phyloP scores from a whole-genome alignment of 2,329 filamentous ascomycete species.

The Stagonosporopsis cucurbitacearum region DNA sequence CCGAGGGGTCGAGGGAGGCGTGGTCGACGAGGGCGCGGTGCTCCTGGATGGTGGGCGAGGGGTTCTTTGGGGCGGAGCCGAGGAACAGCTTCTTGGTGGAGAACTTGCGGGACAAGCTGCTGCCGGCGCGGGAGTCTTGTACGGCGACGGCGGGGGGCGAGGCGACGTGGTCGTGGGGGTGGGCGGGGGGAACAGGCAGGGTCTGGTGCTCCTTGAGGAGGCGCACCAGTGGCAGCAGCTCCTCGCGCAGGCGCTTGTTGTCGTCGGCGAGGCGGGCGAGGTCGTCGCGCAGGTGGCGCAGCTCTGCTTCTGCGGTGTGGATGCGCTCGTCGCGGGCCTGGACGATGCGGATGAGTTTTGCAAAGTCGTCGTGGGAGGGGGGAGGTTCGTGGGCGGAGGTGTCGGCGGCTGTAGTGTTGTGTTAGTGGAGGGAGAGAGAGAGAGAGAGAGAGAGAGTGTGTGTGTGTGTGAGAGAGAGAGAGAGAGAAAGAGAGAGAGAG shows the following conservation, averaged over 20 bases:
- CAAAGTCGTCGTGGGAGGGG: conserved; percentile 92
- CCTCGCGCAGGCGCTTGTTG: conserved; percentile 85
- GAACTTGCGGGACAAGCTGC: conserved; percentile 59
- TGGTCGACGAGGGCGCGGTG: conserved; percentile 51
- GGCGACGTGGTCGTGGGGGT: conserved; percentile 48
- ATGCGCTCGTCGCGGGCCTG: conserved; percentile 90
- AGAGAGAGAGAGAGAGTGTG: neutral
- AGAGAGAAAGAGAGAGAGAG: conserved; percentile 13
- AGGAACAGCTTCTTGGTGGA: conserved; percentile 61
- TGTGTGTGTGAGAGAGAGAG: too few species aligned
- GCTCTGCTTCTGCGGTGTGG: conserved; percentile 78
- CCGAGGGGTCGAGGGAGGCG: conserved; percentile 56
- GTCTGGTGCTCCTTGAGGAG: conserved; percentile 92
- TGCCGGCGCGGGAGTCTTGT: conserved; percentile 49
- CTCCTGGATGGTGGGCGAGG: conserved; percentile 58
- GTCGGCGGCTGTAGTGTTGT: conserved; percentile 93
- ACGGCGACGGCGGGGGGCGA: conserved; percentile 45
- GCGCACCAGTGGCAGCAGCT: conserved; percentile 87
- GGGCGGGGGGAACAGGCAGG: conserved; percentile 64
- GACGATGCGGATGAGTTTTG: conserved; percentile 87
- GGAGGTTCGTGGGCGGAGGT: conserved; percentile 83
- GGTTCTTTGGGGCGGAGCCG: conserved; percentile 56
- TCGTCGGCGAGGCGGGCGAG: conserved; percentile 69
- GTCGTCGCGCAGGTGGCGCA: conserved; percentile 72
- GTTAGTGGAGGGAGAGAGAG: conserved; percentile 21